Evolutionary conservation across 129 eudicot genomes (phyloP), one percentile per base, ranked within the genome.

Genomic region (sunflower (Helianthus annuus)): DNA sequence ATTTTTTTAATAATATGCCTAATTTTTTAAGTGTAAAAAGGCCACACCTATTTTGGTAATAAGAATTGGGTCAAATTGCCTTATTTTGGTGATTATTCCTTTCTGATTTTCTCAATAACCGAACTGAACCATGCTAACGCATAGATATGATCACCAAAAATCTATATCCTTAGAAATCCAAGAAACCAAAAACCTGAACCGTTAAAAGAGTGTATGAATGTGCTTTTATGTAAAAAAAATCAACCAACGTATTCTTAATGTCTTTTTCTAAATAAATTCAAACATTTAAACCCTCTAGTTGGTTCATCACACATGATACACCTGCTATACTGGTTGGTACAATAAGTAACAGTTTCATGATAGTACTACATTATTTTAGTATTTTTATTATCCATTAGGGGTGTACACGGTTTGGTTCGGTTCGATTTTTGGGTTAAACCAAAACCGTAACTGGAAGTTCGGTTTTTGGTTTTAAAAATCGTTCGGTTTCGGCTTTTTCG

Each of bases 251-350:
- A 7, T 42, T 24, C 64, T 60, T 32, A 13, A 12, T 49, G 14
- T 4, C 4, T 12, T 59, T 59, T 59, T 29, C 17, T 59, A 59
- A 29, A 13, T 59, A 59, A 59, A 39, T 27, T 59, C 65, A 13
- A 42, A 59, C 19, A 32, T 29, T 59, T 59, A 29, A 39, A 32
- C 65, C 19, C 19, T 59, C 10, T 16, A 78, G 68, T 71, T 78
- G 77, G 82, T 71, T 78, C 77, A 71, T 78, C 73, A 78, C 64
- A 68, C 70, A 68, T 68, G 75, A 40, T 32, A 48, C 61, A n/a
- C 76, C 58, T 71, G 56, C 76, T 59, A 44, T 42, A 64, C 48
- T 49, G 24, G 32, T n/a, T 54, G 16, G 27, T 54, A 9, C 11
- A 62, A 40, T 38, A 51, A 62, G 70, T 42, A 77, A 24, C 7